These are phyloP conservation scores for Falciphora oryzae DNA, from an alignment of 2,329 filamentous ascomycete species.

Conservation along the genomic window DNA sequence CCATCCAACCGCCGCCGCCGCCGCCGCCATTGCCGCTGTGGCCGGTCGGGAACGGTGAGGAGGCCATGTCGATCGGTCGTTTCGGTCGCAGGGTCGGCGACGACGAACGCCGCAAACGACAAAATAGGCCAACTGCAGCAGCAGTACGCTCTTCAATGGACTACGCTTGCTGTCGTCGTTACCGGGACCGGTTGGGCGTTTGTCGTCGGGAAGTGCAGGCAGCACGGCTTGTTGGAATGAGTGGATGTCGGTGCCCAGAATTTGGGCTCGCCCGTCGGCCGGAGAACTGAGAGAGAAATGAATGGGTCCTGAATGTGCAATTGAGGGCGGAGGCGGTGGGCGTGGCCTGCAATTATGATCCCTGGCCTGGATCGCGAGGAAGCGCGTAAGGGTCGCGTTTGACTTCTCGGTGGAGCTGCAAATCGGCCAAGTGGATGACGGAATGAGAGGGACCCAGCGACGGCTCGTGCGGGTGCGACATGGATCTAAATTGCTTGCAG, in stretches of 20 bases:
- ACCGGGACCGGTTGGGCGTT: background rate
- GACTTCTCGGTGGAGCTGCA: slow-evolving; percentile 6
- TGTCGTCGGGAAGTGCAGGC: background rate
- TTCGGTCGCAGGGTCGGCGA: background rate
- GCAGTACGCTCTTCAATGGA: background rate
- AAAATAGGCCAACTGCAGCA: background rate
- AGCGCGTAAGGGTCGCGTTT: slow-evolving; percentile 12
- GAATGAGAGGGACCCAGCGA: background rate
- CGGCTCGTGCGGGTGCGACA: background rate
- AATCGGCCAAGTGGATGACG: background rate
- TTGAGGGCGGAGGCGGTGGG: slow-evolving; percentile 14
- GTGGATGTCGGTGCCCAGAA: background rate
- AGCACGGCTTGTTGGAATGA: background rate
- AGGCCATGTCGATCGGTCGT: slow-evolving; percentile 6
- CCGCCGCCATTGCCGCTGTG: background rate
- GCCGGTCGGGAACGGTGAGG: slow-evolving; percentile 5
- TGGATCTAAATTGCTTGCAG: background rate
- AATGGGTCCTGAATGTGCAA: slow-evolving; percentile 7
- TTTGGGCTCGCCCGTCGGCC: background rate
- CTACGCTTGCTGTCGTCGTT: background rate
- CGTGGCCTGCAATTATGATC: slow-evolving; percentile 5
- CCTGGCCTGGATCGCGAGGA: background rate
- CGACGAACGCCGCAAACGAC: background rate
- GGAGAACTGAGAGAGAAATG: slow-evolving; percentile 2
- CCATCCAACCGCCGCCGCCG: slow-evolving; percentile 4